These are phyloP conservation scores for Clavulina sp. DNA, from an alignment of 768 basidiomycete species.

Conservation along the genomic window DNA sequence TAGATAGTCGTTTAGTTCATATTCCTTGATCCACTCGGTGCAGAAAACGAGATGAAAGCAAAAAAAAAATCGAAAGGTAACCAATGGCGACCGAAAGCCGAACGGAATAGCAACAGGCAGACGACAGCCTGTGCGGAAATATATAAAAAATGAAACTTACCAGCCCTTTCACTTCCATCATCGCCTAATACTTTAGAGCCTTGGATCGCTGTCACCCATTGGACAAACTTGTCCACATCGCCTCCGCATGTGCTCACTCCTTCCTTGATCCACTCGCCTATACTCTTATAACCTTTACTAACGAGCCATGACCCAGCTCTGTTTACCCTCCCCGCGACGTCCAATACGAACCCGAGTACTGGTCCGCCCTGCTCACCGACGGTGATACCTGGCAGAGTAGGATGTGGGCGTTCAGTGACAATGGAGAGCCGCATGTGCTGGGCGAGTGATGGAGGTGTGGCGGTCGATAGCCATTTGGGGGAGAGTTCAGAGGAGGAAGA, in stretches of 20 bases:
- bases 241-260: no score
- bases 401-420: constrained; percentile 54
- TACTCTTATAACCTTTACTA: constrained; percentile 40
- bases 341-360: constrained; percentile 50
- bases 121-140: no score
- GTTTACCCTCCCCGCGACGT: constrained; percentile 43
- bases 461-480: constrained; percentile 42
- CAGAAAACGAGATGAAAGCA: not conserved
- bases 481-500: constrained; percentile 33
- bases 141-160: no score
- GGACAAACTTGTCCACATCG: no score
- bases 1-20: not conserved
- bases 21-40: not conserved
- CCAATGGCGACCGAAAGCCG: not conserved
- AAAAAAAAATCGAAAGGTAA: not conserved
- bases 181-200: no score
- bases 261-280: no score
- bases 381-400: constrained; percentile 44
- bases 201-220: no score
- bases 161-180: no score
- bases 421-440: constrained; percentile 54
- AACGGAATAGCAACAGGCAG: no score
- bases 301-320: constrained; percentile 56
- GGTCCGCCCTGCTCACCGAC: constrained; percentile 66
- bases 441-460: constrained; percentile 41